phyloP scores from a whole-genome alignment of 768 basidiomycete species.

The Tubosaeta brunneosetosa region DNA sequence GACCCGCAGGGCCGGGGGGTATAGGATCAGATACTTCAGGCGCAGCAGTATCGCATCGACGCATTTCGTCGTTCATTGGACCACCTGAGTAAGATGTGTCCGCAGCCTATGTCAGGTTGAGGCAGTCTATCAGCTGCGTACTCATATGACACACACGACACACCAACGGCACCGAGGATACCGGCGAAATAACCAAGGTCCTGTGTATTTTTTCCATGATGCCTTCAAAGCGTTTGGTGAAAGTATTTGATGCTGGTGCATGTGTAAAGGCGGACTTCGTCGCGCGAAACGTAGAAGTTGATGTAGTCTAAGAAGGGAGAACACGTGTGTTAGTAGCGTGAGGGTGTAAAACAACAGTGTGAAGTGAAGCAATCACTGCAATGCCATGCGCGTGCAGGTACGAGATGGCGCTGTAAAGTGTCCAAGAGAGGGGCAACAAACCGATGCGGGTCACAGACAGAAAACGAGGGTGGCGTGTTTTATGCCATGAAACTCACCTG shows the following conservation, averaged over 20 bases:
- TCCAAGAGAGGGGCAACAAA: neutral
- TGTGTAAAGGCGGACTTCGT: conserved; percentile 10
- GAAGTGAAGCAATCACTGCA: conserved; percentile 7
- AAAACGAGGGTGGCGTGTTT: conserved; percentile 8
- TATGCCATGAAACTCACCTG: conserved; percentile 13
- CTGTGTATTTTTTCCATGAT: conserved; percentile 65
- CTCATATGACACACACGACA: conserved; percentile 1
- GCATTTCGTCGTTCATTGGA: conserved; percentile 1
- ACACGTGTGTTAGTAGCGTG: conserved; percentile 12
- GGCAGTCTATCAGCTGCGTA: conserved; percentile 1
- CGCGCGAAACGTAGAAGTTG: neutral
- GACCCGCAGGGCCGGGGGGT: conserved; percentile 35
- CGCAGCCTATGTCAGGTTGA: conserved; percentile 4
- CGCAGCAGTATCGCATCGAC: neutral
- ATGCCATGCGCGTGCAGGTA: conserved; percentile 10
- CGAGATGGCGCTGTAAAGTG: neutral
- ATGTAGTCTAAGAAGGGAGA: conserved; percentile 6
- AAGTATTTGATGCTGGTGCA: conserved; percentile 4
- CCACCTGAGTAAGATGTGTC: neutral
- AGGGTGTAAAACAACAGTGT: neutral
- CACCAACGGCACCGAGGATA: conserved; percentile 36
- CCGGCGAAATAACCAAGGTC: conserved; percentile 56
- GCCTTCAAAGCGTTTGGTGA: conserved; percentile 40
- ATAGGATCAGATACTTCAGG: conserved; percentile 12
- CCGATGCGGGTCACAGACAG: neutral